Base-by-base conservation (phyloP, 106 monocot genomes). In the Amphibolis antarctica region DNA sequence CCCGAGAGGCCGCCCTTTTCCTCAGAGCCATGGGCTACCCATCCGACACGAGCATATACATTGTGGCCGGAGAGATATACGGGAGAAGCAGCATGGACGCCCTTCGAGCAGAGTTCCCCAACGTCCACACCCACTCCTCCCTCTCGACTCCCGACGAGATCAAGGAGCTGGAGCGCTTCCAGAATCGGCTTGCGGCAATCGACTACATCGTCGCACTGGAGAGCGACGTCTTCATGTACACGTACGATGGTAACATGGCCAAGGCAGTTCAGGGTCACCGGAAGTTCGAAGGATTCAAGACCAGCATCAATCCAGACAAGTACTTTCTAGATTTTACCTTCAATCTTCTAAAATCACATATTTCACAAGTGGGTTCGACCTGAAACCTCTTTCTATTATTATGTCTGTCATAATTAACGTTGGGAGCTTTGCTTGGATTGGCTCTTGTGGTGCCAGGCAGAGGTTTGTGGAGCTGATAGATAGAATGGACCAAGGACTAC, bases 231-330 rank as follows among this genome's bases (percentile, higher is more conserved):
- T 86, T 86, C 62, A 78, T 86, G 31, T 82, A 79, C 42, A 86
- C 82, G 10, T 79, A 86, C 25, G 82, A 79, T 60, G 86, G 86
- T 10, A 86, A 86, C 62, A 86, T 86, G 86, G 86, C 86, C 30
- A 86, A 76, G 55, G 86, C 82, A 25, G 82, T 86, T 30, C 78
- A 71, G 25, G 86, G 86, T 1, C 86, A 86, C 30, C 61, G 86
- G 44, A 76, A 71, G 43, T 86, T 76, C 26, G 72, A 76, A 60
- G 85, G 85, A 26, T 85, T 85, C 47, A 71, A 24, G 30, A 72
- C 75, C 57, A 85, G 78, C 23, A 81, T 85, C 24, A 78, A 74
- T 47, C 85, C 85, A 14, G 73, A 85, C 67, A 85, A 77, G 84
- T 80, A 73, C 0, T 19, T 25, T 9, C 12, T 20, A n/a, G n/a